Evolutionary conservation across 352 stramenopile genomes (phyloP).

Genomic region (Globisporangium barbulae): DNA sequence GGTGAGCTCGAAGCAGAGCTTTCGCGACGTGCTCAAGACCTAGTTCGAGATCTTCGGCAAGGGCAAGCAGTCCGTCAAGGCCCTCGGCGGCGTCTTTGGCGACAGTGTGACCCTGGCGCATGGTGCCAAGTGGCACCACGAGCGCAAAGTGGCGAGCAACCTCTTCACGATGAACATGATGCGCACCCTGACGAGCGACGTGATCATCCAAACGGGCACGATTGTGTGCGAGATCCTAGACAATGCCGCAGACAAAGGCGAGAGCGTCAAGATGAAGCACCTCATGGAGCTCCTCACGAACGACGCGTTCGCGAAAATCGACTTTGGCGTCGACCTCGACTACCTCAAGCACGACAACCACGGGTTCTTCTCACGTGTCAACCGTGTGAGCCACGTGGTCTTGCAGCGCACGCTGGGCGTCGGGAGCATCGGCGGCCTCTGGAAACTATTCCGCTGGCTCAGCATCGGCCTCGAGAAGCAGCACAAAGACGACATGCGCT

Average conservation of each 20-base stretch:
- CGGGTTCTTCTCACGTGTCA: conserved; percentile 46
- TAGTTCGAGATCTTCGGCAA: conserved; percentile 73
- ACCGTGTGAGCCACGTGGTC: conserved; percentile 29
- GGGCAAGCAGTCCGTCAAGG: conserved; percentile 26
- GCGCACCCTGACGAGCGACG: conserved; percentile 23
- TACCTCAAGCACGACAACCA: conserved; percentile 34
- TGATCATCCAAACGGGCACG: neutral
- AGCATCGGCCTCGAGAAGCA: conserved; percentile 30
- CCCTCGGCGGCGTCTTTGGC: conserved; percentile 55
- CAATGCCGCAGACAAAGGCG: neutral
- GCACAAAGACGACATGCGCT: conserved; percentile 21
- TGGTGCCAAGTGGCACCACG: conserved; percentile 32
- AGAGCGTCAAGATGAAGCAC: conserved; percentile 36
- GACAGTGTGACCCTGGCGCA: conserved; percentile 41
- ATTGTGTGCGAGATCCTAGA: neutral
- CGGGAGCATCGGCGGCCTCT: conserved; percentile 33
- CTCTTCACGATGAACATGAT: conserved; percentile 34
- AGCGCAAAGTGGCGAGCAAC: conserved; percentile 32
- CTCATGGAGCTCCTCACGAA: conserved; percentile 53
- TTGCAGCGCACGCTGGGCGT: conserved; percentile 30
- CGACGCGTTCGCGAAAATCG: conserved; percentile 62
- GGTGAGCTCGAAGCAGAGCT: conserved; percentile 28
- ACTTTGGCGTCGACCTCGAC: conserved; percentile 31
- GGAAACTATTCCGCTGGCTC: conserved; percentile 29
- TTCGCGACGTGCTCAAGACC: conserved; percentile 49